Base-by-base conservation (phyloP, 805 yeast species). In the Wickerhamomyces canadensis region DNA sequence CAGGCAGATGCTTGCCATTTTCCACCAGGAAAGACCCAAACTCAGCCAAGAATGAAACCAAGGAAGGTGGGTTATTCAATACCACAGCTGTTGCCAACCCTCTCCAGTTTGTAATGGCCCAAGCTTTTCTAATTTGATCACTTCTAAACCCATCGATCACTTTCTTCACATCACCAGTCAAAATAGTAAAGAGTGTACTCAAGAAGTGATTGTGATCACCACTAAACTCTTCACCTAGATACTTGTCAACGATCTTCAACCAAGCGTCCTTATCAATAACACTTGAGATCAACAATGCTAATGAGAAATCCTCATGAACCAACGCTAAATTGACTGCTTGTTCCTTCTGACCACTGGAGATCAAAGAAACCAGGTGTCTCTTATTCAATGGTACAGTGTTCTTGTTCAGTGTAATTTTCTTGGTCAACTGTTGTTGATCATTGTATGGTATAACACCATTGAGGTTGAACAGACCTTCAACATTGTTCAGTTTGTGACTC, bases 221-320 rank as follows among this genome's bases (percentile, higher is more conserved):
- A 49, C 58, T 62, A 49, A 58, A 66, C 43, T 62, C 78, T 44
- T 62, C 74, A 33, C 47, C 70, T 29, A 74, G 70, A 54, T 77
- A 84, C 37, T 69, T 75, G 10, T 78, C 67, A 6, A 81, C 79
- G 3, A 81, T 72, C 24, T 62, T 60, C 5, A 74, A 59, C 74
- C 84, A 80, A 27, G 68, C 66, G 4, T 76, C 79, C 16, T 74
- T 72, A 3, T 93, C 82, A 19, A 77, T 62, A 14, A 85, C 57
- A 42, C 80, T 72, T 1, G 94, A 79, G 34, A 89, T 64, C 22
- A 87, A 55, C 37, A 91, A 60, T 0, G 96, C 83, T 57, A 88
- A 66, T 0, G 91, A 78, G 82, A 85, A 89, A 46, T 85, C 84
- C 9, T 76, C 72, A 36, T 75, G 72, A 2, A 71, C 65, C 15